These are phyloP conservation scores for Mycena maculata DNA, from an alignment of 768 basidiomycete species.

Conservation along the genomic window DNA sequence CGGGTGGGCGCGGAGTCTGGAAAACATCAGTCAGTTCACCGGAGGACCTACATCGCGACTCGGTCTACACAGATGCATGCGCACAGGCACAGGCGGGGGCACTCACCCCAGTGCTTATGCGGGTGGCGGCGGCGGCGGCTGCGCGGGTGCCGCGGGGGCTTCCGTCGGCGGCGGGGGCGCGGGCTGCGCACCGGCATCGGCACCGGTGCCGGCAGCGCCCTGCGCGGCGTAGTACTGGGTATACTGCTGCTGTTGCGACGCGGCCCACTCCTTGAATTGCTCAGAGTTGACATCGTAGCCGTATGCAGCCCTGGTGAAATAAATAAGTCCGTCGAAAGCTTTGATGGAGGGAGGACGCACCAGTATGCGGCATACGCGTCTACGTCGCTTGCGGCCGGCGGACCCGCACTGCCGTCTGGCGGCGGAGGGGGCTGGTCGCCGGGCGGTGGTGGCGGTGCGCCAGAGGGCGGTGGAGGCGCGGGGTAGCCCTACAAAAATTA, in stretches of 20 bases:
- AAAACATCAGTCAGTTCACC: conserved; percentile 20
- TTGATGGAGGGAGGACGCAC: conserved; percentile 47
- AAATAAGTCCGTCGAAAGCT: conserved; percentile 6
- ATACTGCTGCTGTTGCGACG: conserved; percentile 79
- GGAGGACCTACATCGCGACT: conserved; percentile 24
- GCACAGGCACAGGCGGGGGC: conserved; percentile 7
- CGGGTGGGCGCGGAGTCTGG: neutral
- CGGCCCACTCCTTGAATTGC: conserved; percentile 86
- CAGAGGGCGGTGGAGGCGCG: conserved; percentile 38
- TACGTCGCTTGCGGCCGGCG: conserved; percentile 54
- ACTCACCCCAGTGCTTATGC: conserved; percentile 26
- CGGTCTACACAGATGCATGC: conserved; percentile 29
- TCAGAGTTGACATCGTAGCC: conserved; percentile 88
- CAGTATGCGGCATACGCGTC: conserved; percentile 73
- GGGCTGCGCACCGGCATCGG: neutral
- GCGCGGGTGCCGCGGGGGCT: conserved; percentile 1
- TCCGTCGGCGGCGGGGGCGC: conserved; percentile 9
- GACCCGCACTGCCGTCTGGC: conserved; percentile 47
- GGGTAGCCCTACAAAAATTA: conserved; percentile 29
- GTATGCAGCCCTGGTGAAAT: conserved; percentile 74
- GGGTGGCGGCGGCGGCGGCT: conserved; percentile 31
- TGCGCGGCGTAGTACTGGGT: conserved; percentile 76
- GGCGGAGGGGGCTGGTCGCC: conserved; percentile 59
- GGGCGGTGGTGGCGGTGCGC: conserved; percentile 47
- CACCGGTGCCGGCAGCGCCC: neutral